Evolutionary conservation across 2,329 filamentous ascomycete species (phyloP), one percentile per base, ranked within the genome.

Genomic region (Fusarium agapanthi): DNA sequence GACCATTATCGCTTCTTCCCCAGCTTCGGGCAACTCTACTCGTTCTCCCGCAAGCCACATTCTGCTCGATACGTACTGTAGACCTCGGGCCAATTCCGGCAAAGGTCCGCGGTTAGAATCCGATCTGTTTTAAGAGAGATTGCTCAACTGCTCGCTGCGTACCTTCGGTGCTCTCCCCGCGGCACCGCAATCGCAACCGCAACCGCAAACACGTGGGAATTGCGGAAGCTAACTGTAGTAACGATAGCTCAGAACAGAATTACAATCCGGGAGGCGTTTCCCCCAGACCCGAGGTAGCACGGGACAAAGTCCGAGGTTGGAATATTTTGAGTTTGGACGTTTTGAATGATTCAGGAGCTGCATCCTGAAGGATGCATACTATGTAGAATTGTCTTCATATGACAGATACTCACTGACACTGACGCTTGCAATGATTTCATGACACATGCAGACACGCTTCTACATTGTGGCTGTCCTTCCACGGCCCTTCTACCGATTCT

Each of bases 151-250:
- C 34, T 35, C 16, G 16, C 34, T 35, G 18, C 34, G 18, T 61
- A 34, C 40, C 20, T 3, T 47, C 44, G 26, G 44, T 11, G 20
- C 53, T 54, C 34, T 61, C 47, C 51, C 53, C 51, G 61, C 55
- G 68, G 63, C 34, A 67, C 63, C 65, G 55, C 65, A 53, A 68
- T 43, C 63, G 67, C 57, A 47, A 72, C 55, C 68, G 67, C 64
- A 50, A 61, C 45, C 63, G 44, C 53, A 66, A 41, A 69, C 69
- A 70, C 70, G 70, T 72, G 70, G 69, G 50, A 72, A 73, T 55
- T 38, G 51, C 65, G 70, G 69, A 72, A 65, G 65, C 70, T 62
- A 72, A 18, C 30, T 35, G 32, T 16, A 34, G 32, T 34, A 34
- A 34, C 32, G 32, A 35, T 47, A 20, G 26, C 35, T 16, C 40